Evolutionary conservation across 192 early-diverging fungal genomes (phyloP), one percentile per base, ranked within the genome.

Genomic region (Phlyctochytrium planicorne): DNA sequence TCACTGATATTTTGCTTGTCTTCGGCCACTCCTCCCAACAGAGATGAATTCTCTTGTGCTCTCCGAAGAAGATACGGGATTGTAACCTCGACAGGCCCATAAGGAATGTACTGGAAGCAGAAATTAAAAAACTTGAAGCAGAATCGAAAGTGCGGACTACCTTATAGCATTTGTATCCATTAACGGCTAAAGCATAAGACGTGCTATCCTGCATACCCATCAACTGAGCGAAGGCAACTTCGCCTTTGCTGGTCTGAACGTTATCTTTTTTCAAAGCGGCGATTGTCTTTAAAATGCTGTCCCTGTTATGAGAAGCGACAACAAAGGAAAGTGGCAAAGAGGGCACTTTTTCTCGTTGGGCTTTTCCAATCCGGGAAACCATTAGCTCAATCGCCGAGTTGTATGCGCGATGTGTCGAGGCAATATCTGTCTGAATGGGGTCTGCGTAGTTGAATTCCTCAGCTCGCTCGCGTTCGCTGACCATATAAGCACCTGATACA

Each of bases 201-300:
- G 90, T 87, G 24, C 86, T 86, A 75, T 98, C 96, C 74, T 92
- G 88, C 96, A 98, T 98, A 56, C 92, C 86, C 87, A 93, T 87
- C 56, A 98, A 80, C 82, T 98, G 96, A 27, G 91, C 96, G 76
- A 98, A 96, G 74, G 87, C 85, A 29, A 98, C 90, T 6, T 85
- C 65, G 64, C 86, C 88, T 20, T 47, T 47, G 40, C 20, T 20
- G 40, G 10, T 20, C 6, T 20, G 40, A 20, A 47, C 20, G 6
- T 20, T 20, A 30, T 76, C 72, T 35, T 75, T 35, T 3, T 55
- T 10, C 87, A 97, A 84, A 63, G 79, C 80, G 34, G 78, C 71
- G 59, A 79, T 72, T 2, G 91, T 86, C 23, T 72, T 71, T 57
- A 83, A 74, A 32, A 94, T 85, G 27, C 93, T 92, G 34, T 87